These are phyloP conservation scores for Capsicum chinense DNA, from an alignment of 257 asterid species.

Conservation along the genomic window DNA sequence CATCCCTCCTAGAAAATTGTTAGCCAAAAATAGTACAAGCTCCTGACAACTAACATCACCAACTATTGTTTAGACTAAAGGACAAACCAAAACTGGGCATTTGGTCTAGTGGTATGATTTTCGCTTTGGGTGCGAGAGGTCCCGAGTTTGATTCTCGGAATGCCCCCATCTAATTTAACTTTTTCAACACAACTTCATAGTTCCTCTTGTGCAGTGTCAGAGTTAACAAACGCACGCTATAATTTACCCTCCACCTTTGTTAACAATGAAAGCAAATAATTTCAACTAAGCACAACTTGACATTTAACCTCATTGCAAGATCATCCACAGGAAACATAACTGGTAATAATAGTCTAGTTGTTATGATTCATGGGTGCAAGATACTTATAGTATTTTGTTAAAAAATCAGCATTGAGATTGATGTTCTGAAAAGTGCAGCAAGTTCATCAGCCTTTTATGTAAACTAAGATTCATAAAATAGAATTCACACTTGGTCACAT, in stretches of 20 bases:
- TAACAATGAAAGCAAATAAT: background rate
- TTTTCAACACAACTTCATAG: background rate
- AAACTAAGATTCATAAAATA: background rate
- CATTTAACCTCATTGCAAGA: background rate
- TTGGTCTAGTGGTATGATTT: conserved; percentile 91
- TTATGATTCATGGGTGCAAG: conserved; percentile 79
- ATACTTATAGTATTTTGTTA: conserved; percentile 41
- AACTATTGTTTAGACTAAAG: too few relatives aligned
- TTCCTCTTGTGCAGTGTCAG: background rate
- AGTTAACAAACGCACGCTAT: background rate
- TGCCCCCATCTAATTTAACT: conserved; percentile 46
- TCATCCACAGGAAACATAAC: background rate
- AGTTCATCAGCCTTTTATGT: background rate
- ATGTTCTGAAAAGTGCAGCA: background rate
- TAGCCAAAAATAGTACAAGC: too few relatives aligned
- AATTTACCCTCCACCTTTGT: background rate
- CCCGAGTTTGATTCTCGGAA: conserved; percentile 81
- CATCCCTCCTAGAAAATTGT: too few relatives aligned
- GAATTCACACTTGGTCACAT: background rate
- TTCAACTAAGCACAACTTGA: background rate
- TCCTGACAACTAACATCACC: too few relatives aligned
- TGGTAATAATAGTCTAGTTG: conserved; percentile 79
- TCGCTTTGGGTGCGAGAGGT: conserved; percentile 86
- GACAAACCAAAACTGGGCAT: background rate
- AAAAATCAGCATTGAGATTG: background rate